phyloP scores from a whole-genome alignment of 177 flowering plant genomes.

The Vitis hybrid region DNA sequence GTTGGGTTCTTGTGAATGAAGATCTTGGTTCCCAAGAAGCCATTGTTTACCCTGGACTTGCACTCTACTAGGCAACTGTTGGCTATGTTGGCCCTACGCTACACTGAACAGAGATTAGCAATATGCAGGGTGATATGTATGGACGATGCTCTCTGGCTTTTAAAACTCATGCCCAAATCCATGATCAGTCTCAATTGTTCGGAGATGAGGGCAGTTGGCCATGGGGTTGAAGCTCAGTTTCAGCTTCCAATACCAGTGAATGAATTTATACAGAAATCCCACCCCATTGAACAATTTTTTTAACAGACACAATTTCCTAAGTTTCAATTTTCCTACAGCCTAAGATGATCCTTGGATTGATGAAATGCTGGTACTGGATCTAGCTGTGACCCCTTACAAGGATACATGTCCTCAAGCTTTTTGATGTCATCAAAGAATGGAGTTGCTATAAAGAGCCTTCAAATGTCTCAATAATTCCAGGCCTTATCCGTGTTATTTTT shows the following conservation, averaged over 20 bases:
- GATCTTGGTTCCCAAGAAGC: conserved; percentile 96
- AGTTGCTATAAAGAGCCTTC: too few relatives aligned
- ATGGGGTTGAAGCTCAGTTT: conserved; percentile 96
- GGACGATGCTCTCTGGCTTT: conserved; percentile 87
- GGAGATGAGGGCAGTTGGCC: conserved; percentile 96
- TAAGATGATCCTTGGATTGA: conserved; percentile 44
- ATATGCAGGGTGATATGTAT: conserved; percentile 56
- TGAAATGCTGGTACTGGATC: too few relatives aligned
- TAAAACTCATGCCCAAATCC: conserved; percentile 92
- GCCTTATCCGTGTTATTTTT: too few relatives aligned
- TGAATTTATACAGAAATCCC: conserved; percentile 95
- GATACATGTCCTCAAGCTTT: too few relatives aligned
- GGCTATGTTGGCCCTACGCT: conserved; percentile 82
- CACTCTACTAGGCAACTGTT: conserved; percentile 92
- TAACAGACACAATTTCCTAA: conserved; percentile 55
- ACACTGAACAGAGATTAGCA: conserved; percentile 57
- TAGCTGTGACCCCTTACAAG: too few relatives aligned
- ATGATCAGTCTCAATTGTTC: conserved; percentile 87
- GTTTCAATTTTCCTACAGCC: conserved; percentile 50
- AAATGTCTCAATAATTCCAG: too few relatives aligned
- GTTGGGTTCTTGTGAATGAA: conserved; percentile 82
- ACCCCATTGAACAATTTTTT: conserved; percentile 67
- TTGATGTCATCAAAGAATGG: too few relatives aligned
- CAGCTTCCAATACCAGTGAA: conserved; percentile 92
- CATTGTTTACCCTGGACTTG: conserved; percentile 88